Evolutionary conservation across 2,329 filamentous ascomycete genomes (phyloP).

Genomic region (Exophiala sp.): DNA sequence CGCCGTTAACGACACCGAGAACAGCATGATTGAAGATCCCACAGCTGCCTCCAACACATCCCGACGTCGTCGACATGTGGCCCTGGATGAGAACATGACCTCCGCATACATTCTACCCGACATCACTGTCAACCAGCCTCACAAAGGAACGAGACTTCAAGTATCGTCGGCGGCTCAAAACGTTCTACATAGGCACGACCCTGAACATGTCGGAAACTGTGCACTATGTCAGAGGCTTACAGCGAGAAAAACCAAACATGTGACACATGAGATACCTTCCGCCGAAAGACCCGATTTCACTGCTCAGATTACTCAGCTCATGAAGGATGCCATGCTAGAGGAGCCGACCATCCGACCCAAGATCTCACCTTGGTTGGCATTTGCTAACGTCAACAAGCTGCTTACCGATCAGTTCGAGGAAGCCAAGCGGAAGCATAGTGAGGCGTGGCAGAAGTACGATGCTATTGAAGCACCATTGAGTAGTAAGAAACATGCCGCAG

Average conservation of each 20-base stretch:
- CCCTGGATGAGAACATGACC: conserved; percentile 50
- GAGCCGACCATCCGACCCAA: conserved; percentile 57
- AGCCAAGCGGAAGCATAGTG: conserved; percentile 62
- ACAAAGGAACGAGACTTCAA: conserved; percentile 29
- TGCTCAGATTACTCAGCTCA: conserved; percentile 24
- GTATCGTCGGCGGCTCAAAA: conserved; percentile 39
- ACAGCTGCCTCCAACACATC: conserved; percentile 44
- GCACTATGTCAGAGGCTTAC: conserved; percentile 49
- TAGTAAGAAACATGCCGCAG: conserved; percentile 27
- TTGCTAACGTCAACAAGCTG: conserved; percentile 77
- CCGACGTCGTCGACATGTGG: conserved; percentile 46
- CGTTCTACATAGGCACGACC: conserved; percentile 39
- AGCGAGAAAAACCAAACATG: conserved; percentile 32
- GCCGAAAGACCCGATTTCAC: conserved; percentile 32
- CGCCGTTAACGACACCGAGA: conserved; percentile 24
- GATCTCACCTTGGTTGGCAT: conserved; percentile 63
- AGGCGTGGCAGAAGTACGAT: conserved; percentile 31
- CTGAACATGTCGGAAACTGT: conserved; percentile 51
- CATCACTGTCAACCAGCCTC: conserved; percentile 47
- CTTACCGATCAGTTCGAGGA: conserved; percentile 74
- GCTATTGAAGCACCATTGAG: conserved; percentile 25
- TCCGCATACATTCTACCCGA: conserved; percentile 61
- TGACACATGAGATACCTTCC: conserved; percentile 27
- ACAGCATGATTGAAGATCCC: conserved; percentile 24
- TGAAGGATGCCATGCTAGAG: conserved; percentile 36